phyloP scores from a whole-genome alignment of 2,329 filamentous ascomycete genomes.

The Botrytis pseudocinerea region DNA sequence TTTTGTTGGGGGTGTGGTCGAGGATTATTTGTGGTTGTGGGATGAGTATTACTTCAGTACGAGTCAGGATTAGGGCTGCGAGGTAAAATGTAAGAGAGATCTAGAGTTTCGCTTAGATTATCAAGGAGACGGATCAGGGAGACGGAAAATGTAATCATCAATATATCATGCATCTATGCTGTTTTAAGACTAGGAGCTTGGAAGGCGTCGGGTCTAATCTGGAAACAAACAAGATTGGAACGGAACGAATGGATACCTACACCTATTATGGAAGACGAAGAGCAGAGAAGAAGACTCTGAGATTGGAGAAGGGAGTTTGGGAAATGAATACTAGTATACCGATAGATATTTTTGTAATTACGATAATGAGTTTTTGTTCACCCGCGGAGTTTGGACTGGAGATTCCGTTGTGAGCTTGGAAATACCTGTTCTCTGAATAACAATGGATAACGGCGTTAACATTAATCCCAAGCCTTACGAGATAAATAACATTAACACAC shows the following conservation, averaged over 20 bases:
- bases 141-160: background rate
- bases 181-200: background rate
- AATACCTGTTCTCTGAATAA: background rate
- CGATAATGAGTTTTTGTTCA: slow-evolving; percentile 13
- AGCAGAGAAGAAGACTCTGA: slow-evolving; percentile 6
- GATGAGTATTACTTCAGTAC: slow-evolving; percentile 87
- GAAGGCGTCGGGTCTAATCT: slow-evolving; percentile 1
- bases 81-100: background rate
- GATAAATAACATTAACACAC: too few relatives aligned
- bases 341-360: slow-evolving; percentile 17
- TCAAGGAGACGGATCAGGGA: background rate
- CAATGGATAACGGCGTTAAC: background rate
- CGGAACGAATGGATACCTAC: slow-evolving; percentile 4
- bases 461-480: background rate
- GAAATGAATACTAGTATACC: background rate
- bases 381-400: background rate
- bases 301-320: background rate
- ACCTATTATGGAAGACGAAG: background rate
- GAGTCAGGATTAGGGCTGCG: slow-evolving; percentile 34
- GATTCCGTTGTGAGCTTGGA: background rate
- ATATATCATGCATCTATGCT: background rate
- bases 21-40: slow-evolving; percentile 98
- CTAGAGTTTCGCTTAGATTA: background rate
- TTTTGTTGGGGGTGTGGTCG: slow-evolving; percentile 80
- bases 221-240: background rate